Evolutionary conservation across 306 rosid genomes (phyloP).

Genomic region (Albizia julibrissin): DNA sequence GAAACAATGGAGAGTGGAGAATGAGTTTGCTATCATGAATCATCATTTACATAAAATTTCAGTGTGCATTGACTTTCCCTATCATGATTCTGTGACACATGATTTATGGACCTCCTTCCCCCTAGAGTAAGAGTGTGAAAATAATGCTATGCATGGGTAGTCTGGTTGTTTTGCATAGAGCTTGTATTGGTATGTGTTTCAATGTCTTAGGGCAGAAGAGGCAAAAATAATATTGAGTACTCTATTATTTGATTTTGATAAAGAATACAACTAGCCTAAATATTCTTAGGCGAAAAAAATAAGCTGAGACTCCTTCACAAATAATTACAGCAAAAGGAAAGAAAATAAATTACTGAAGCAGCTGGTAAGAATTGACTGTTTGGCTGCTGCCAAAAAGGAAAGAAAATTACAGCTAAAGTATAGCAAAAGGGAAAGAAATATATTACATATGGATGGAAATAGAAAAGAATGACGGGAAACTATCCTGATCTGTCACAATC

Average conservation of each 20-base stretch:
- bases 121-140: not conserved
- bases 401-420: not conserved
- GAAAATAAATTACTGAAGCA: not conserved
- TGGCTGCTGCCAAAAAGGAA: not conserved
- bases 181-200: not conserved
- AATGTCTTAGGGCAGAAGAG: not conserved
- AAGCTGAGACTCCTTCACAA: not conserved
- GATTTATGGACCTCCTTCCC: not conserved
- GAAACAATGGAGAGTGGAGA: constrained; percentile 10
- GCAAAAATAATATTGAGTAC: not conserved
- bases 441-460: not conserved
- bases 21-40: not conserved
- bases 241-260: not conserved
- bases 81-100: not conserved
- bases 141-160: not conserved
- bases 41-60: not conserved
- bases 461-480: not conserved
- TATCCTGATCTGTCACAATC: not conserved
- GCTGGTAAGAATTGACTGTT: not conserved
- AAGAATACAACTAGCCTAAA: not conserved
- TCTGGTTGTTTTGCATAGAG: not conserved
- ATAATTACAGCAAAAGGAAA: not conserved
- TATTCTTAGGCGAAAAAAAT: not conserved
- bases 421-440: not conserved
- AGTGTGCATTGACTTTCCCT: not conserved